Base-by-base conservation (phyloP, 129 eudicot genomes). In the Ambrosia artemisiifolia region DNA sequence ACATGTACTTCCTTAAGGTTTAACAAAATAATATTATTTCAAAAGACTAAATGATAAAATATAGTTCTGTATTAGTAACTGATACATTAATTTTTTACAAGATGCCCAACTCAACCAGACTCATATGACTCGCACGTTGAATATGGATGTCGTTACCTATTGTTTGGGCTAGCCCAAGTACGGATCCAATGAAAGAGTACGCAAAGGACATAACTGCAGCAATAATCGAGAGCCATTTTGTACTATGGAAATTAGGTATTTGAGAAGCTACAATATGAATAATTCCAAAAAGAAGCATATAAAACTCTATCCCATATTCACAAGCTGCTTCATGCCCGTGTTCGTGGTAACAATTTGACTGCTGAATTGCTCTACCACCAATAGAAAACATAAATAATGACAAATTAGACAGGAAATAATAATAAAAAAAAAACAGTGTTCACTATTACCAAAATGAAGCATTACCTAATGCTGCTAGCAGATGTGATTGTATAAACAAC, bases 191-290 rank as follows among this genome's bases (percentile, higher is more conserved):
- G 67, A 61, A 42, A 34, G 98, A 79, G 73, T 94, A 94, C 7
- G 85, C 61, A 75, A 88, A 86, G 34, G 98, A 94, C 98, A 90
- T 90, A 80, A 76, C 33, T 48, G 96, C 92, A 40, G 97, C 97
- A 65, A 84, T 71, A 48, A 86, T 50, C 32, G 97, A 94, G 36
- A 90, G 90, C 97, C 97, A 94, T 72, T 82, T 57, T 9, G 84
- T 86, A 46, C 85, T 72, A 16, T 32, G 84, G 57, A 94, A 85
- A 79, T 86, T 59, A 51, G 96, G 96, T 69, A 90, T 87, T 66
- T 94, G 97, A 17, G 98, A 94, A 55, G 82, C 82, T 14, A 88
- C 0, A 20, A 90, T 34, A 83, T 93, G 90, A 71, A 93, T 35
- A 13, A 79, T 11, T 66, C 98, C 98, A 75, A 94, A 90, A n/a